A percentile compares a stretch with the other conserved stretches of the same genome.
These are phyloP conservation scores for Houttuynia cordata DNA, from an alignment of 164 flowering plant species.

Conservation along the genomic window DNA sequence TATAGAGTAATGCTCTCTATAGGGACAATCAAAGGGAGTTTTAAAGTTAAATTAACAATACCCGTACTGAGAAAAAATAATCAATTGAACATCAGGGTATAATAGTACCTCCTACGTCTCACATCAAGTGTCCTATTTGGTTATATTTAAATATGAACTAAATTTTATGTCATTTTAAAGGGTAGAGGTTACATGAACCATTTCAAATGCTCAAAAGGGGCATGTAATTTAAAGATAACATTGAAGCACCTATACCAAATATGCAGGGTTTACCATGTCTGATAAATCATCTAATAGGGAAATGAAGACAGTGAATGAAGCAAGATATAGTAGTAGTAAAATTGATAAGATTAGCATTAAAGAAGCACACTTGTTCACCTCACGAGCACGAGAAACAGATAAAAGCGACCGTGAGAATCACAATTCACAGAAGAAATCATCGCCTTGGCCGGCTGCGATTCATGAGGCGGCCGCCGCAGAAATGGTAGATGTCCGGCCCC, in stretches of 20 bases:
- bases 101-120: no score
- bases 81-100: no score
- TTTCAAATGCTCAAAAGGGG: no score
- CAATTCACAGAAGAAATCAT: conserved; percentile 22
- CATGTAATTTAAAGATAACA: background rate
- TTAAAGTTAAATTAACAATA: no score
- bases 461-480: conserved; percentile 58
- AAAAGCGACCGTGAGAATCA: conserved; percentile 80
- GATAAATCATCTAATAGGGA: background rate
- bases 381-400: conserved; percentile 84
- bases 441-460: no score
- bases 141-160: no score
- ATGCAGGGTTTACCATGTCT: no score
- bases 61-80: no score
- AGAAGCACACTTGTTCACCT: conserved; percentile 29
- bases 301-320: background rate
- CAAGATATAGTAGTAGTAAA: background rate
- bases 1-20: background rate
- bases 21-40: background rate
- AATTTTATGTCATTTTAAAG: no score
- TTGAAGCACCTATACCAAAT: background rate
- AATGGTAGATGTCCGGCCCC: conserved; percentile 18
- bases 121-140: no score
- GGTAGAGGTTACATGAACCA: no score
- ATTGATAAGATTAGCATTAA: background rate